These are phyloP conservation scores for Phlebiopsis gigantea DNA, from an alignment of 768 basidiomycete species.

Conservation along the genomic window DNA sequence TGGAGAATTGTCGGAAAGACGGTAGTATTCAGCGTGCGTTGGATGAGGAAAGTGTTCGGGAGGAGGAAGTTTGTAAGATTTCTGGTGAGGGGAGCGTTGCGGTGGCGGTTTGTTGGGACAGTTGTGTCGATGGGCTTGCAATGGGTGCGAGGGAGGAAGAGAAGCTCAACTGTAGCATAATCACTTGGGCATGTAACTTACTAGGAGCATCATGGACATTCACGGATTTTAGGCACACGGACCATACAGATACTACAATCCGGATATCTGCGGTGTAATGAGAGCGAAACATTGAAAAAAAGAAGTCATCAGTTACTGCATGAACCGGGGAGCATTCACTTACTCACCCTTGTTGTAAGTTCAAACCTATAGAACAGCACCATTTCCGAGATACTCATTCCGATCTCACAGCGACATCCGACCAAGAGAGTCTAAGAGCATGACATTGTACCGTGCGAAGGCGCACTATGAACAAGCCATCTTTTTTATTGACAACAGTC, in stretches of 20 bases:
- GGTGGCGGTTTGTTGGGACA: neutral
- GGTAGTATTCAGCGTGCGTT: slow-evolving; percentile 4
- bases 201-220: neutral
- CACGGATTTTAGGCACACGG: neutral
- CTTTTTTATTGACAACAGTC: slow-evolving; percentile 5
- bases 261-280: too few species aligned
- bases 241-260: too few species aligned
- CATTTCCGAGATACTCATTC: too few species aligned
- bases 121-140: neutral
- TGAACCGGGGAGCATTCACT: too few species aligned
- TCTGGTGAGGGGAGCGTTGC: neutral
- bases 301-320: too few species aligned
- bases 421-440: neutral
- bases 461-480: slow-evolving; percentile 4
- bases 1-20: slow-evolving; percentile 5
- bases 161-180: neutral
- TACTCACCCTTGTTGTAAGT: too few species aligned
- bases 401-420: neutral
- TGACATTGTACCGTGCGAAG: neutral
- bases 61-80: neutral
- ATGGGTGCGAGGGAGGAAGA: neutral
- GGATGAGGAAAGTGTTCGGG: neutral
- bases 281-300: too few species aligned
- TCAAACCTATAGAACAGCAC: too few species aligned
- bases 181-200: neutral